Base-by-base conservation (phyloP, 208 protist genomes). In the Wallacemonas collosoma region DNA sequence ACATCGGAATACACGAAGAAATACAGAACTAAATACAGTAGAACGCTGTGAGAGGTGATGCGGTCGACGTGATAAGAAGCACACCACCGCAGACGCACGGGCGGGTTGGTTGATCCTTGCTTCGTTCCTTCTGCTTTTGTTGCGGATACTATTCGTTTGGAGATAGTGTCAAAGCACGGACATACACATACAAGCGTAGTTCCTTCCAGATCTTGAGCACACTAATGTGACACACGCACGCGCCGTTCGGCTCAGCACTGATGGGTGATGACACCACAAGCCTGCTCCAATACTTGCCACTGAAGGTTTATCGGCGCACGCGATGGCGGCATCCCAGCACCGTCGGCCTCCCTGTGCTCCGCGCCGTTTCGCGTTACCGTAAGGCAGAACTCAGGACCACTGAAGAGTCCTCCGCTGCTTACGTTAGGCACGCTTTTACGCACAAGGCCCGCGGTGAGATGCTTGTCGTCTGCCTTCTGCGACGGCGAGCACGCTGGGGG, bases 241-340 rank as follows among this genome's bases (percentile, higher is more conserved):
- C 26, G 26, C 26, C 26, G 26, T 26, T 26, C 26, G 9, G 26
- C 60, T 44, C 60, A 65, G 40, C 60, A 65, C 41, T 63, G 77
- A 44, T 63, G 51, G 36, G 66, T 35, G 1, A 82, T 69, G 3
- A 39, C 17, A 12, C 62, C 35, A 45, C 73, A 78, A 14, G 71
- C 73, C 12, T 67, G 61, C 53, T 82, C 77, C 69, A 78, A 53
- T 57, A 75, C 72, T 26, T 82, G 73, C 68, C 73, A 73, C 2
- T 60, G 39, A 26, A 77, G 60, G 9, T 44, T 43, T 7, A 35
- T 17, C 57, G n/a, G 36, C 7, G n/a, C 55, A 60, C 15, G 26
- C 26, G 26, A 26, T 26, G 26, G 26, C 26, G 26, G 26, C 26
- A 26, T 26, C 26, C 26, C 26, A 26, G 26, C 26, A 26, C 26